Base-by-base conservation (phyloP, 2,329 filamentous ascomycete species). In the Penicillium brevicompactum region DNA sequence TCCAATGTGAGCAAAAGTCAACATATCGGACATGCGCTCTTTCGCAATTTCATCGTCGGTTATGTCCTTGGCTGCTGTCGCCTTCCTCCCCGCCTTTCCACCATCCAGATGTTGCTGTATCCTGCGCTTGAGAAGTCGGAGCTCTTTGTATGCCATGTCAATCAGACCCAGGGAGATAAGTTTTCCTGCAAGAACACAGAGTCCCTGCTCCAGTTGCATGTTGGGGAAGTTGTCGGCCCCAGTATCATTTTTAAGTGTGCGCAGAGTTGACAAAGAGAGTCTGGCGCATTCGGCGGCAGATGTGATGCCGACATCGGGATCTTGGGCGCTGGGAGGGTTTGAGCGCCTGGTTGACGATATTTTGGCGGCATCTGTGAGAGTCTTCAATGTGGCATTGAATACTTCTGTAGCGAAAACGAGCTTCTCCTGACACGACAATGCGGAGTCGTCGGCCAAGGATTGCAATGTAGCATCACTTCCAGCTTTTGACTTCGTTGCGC, bases 351-450 rank as follows among this genome's bases (percentile, higher is more conserved):
- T 41, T 5, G 53, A 18, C 14, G 58, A 18, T 4, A 22, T 27
- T 42, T 73, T 75, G 13, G 71, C 57, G 18, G 73, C 71, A 40
- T 77, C 75, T 1, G 74, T 75, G 8, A 80, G 67, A 0, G 72
- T 67, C 57, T 76, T 80, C 11, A 78, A 66, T 1, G 75, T 74
- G 14, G 65, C 65, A 63, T 80, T 80, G 57, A 80, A 79, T 11
- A 77, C 69, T 32, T 79, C 77, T 1, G 77, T 79, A 1, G 77
- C 77, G 21, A 79, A 67, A 5, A 74, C 67, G 1, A 76, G 67
- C 51, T 71, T 73, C 55, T 78, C 72, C 49, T 75, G 73, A 38
- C 59, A 50, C 8, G 74, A 72, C 40, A 77, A 56, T 24, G 58
- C 59, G 21, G 63, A 53, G 43, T 64, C 55, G 34, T 71, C 67